phyloP scores from a whole-genome alignment of 1,284 basidiomycete species.

The Ceratobasidium sp. region DNA sequence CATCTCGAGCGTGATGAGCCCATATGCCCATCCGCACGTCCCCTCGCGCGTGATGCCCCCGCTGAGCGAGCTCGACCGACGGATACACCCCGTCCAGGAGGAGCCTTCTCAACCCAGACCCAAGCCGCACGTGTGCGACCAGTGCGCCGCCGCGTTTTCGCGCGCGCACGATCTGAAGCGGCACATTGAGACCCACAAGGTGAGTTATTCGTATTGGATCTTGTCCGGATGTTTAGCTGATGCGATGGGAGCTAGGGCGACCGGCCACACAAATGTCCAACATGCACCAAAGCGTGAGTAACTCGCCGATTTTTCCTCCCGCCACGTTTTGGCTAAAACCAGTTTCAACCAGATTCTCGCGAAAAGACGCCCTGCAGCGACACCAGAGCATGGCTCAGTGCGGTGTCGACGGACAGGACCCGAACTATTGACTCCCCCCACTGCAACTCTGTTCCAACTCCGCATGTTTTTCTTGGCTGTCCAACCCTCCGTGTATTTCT shows the following conservation, averaged over 20 bases:
- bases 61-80: conserved; percentile 16
- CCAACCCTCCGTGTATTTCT: background rate
- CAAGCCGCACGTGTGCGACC: conserved; percentile 42
- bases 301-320: background rate
- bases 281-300: conserved; percentile 35
- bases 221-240: background rate
- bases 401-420: conserved; percentile 20
- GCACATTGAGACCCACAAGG: conserved; percentile 43
- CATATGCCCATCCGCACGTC: background rate
- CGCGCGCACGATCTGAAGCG: conserved; percentile 45
- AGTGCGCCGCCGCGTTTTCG: conserved; percentile 42
- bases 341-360: conserved; percentile 11
- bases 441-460: too few relatives aligned
- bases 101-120: conserved; percentile 23
- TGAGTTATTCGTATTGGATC: background rate
- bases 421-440: background rate
- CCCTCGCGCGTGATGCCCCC: conserved; percentile 20
- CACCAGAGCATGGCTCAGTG: conserved; percentile 40
- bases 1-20: conserved; percentile 33
- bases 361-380: conserved; percentile 31
- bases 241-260: background rate
- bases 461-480: background rate
- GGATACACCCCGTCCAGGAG: background rate
- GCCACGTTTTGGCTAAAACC: background rate
- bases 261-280: conserved; percentile 31